phyloP scores from a whole-genome alignment of 176 grass and related monocot genomes.

The Carex pumila region DNA sequence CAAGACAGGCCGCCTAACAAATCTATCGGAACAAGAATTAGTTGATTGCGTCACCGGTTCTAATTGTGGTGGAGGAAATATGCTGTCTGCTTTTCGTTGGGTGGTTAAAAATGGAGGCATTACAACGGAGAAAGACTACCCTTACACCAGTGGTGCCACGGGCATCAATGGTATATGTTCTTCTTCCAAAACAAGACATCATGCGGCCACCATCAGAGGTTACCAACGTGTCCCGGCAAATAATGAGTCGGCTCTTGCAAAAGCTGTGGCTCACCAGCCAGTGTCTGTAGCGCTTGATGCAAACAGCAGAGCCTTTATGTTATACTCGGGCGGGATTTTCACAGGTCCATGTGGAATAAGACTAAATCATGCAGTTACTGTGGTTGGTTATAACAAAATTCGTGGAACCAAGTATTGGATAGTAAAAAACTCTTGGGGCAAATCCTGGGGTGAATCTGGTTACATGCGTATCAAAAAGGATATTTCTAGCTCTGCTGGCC shows the following conservation, averaged over 20 bases:
- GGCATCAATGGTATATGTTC: conserved; percentile 29
- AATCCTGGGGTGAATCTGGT: too few relatives aligned
- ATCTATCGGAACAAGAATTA: too few relatives aligned
- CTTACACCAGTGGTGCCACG: conserved; percentile 35
- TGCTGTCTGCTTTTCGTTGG: conserved; percentile 31
- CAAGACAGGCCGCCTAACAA: conserved; percentile 30
- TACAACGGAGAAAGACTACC: conserved; percentile 44
- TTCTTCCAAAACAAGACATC: conserved; percentile 18
- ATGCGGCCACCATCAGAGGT: conserved; percentile 24
- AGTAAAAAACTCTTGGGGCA: too few relatives aligned
- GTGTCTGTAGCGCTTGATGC: too few relatives aligned
- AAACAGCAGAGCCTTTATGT: conserved; percentile 15
- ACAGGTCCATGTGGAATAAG: not conserved
- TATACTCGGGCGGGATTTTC: conserved; percentile 50
- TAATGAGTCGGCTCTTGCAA: conserved; percentile 35
- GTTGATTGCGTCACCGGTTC: not conserved
- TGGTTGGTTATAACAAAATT: too few relatives aligned
- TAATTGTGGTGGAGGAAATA: conserved; percentile 38
- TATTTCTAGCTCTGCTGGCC: too few relatives aligned
- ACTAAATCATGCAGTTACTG: too few relatives aligned
- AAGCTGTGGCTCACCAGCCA: too few relatives aligned
- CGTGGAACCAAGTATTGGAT: too few relatives aligned
- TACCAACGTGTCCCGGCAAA: conserved; percentile 40
- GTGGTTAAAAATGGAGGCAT: conserved; percentile 42
- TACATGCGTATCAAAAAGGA: too few relatives aligned